A percentile compares a stretch with the other conserved stretches of the same genome.
Conservation (phyloP, 257 asterid genomes). For the Linderniella brevidens region DNA sequence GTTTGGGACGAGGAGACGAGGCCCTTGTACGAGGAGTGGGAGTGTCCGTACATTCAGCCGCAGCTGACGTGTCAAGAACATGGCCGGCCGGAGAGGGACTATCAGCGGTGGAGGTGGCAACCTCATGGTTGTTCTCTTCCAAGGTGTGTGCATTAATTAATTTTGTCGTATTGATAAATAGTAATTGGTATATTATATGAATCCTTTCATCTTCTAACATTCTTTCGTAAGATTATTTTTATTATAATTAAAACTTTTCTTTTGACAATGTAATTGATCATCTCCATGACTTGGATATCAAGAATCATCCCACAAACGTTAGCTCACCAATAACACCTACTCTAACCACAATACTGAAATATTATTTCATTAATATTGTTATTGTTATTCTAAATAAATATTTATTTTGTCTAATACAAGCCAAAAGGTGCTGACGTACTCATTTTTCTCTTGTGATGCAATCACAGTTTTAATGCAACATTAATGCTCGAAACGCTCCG, state of each 20-base stretch:
- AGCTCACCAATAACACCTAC: no score
- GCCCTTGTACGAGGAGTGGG: conserved; percentile 67
- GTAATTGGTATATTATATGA: no score
- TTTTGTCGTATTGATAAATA: no score
- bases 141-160: no score
- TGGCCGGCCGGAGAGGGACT: conserved; percentile 77
- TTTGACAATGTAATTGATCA: no score
- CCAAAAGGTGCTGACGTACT: background rate
- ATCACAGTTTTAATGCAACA: conserved; percentile 54
- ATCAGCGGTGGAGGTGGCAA: conserved; percentile 88
- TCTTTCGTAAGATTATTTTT: background rate
- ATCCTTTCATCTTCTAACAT: background rate
- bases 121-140: conserved; percentile 73
- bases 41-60: conserved; percentile 89
- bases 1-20: conserved; percentile 46
- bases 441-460: background rate
- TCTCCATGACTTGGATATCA: no score
- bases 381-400: background rate
- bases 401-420: background rate
- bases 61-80: conserved; percentile 81
- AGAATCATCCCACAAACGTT: no score
- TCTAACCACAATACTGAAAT: no score
- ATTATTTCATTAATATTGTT: background rate
- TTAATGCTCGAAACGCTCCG: conserved; percentile 56
- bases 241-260: no score